Percentiles rank a stretch among this genome's conserved stretches.
These are phyloP conservation scores for Dovyalis caffra DNA, from an alignment of 345 rosid genomes.

Conservation along the genomic window DNA sequence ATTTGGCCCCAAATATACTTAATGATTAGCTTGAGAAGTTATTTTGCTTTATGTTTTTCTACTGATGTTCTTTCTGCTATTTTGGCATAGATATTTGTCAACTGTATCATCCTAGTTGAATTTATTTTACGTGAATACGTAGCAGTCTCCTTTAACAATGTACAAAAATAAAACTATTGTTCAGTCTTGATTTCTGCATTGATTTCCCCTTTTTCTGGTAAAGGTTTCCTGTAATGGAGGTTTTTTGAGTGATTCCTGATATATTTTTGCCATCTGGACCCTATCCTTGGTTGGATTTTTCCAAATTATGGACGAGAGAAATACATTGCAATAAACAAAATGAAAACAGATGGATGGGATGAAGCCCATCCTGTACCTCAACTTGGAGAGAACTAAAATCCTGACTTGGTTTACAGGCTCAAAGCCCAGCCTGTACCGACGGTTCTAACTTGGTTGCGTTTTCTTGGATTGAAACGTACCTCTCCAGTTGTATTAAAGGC, in stretches of 20 bases:
- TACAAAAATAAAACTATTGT: constrained; percentile 1
- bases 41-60: neutral
- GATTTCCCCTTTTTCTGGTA: neutral
- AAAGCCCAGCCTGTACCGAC: no score
- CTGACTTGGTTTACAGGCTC: no score
- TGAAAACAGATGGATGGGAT: no score
- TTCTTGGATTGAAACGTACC: no score
- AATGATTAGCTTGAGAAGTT: constrained; percentile 1
- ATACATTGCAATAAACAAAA: neutral
- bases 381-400: no score
- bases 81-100: constrained; percentile 5
- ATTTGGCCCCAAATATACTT: neutral
- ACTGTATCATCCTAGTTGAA: constrained; percentile 3
- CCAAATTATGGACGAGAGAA: neutral
- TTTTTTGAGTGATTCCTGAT: neutral
- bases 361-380: no score
- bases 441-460: no score
- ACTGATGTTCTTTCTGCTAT: neutral
- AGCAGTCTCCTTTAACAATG: neutral
- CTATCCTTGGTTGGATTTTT: neutral
- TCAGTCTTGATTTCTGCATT: neutral
- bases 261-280: neutral
- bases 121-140: neutral
- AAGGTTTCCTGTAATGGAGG: neutral
- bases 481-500: no score